Evolutionary conservation across 441 rosid species (phyloP).

Genomic region (Cnidoscolus chayamansa): DNA sequence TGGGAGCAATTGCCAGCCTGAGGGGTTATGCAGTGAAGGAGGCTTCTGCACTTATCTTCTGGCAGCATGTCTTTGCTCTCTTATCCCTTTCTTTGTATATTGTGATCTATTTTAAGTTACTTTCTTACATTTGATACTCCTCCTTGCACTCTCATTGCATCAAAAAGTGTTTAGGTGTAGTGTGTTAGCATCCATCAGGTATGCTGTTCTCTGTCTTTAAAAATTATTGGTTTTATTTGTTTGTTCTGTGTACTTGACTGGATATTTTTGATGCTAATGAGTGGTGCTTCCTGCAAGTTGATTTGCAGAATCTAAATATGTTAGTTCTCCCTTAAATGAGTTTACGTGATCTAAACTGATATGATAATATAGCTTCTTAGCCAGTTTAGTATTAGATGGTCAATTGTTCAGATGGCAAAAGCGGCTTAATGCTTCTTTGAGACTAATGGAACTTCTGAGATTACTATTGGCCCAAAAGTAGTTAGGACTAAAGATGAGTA

Average conservation of each 20-base stretch:
- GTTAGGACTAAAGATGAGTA: no score
- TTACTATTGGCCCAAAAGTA: no score
- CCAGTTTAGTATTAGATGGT: no score
- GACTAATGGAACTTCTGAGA: no score
- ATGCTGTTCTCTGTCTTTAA: neutral
- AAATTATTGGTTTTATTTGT: neutral
- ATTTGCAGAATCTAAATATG: neutral
- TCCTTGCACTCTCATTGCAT: neutral
- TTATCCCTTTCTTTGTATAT: conserved; percentile 75
- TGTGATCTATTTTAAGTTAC: conserved; percentile 31
- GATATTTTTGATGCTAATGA: neutral
- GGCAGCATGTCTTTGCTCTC: conserved; percentile 82
- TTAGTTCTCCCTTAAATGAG: no score
- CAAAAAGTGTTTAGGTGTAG: neutral
- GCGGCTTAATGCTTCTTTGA: no score
- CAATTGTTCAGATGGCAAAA: no score
- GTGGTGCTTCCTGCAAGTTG: conserved; percentile 10
- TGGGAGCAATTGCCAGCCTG: conserved; percentile 91
- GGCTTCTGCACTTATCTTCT: conserved; percentile 85
- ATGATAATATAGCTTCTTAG: no score
- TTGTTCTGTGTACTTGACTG: neutral
- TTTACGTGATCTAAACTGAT: no score
- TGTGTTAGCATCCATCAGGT: neutral
- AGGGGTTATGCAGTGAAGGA: conserved; percentile 83
- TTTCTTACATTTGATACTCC: conserved; percentile 23